Percentiles rank a stretch among this genome's conserved stretches.
These are phyloP conservation scores for Pythium guiyangense DNA, from an alignment of 352 stramenopile genomes.

Conservation along the genomic window DNA sequence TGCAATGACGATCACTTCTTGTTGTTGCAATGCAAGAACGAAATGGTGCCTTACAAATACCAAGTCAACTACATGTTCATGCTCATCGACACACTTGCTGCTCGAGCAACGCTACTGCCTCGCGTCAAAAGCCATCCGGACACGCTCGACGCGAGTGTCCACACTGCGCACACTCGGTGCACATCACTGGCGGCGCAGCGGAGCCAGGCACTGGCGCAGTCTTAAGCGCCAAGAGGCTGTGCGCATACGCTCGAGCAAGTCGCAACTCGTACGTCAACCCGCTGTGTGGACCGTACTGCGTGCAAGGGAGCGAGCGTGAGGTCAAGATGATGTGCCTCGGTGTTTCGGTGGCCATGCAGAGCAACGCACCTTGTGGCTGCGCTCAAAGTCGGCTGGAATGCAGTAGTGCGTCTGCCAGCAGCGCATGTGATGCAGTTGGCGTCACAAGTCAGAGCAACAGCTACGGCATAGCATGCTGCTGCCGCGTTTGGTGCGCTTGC, in stretches of 20 bases:
- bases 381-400: neutral
- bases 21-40: no score
- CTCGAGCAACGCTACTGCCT: no score
- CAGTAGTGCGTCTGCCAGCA: neutral
- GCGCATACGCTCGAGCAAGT: neutral
- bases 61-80: no score
- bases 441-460: no score
- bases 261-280: neutral
- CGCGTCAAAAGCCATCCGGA: neutral
- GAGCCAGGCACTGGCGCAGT: no score
- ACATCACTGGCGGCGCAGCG: neutral
- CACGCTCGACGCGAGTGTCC: neutral
- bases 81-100: no score
- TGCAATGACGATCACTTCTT: no score
- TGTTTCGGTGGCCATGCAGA: neutral
- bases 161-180: neutral
- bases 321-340: no score
- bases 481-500: no score
- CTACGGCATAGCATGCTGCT: no score
- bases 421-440: neutral
- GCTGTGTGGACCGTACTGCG: neutral
- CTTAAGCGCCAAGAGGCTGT: neutral
- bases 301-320: no score
- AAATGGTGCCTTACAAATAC: no score
- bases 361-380: neutral